Base-by-base conservation (phyloP, 352 stramenopile genomes). In the Hyaloperonospora brassicae region DNA sequence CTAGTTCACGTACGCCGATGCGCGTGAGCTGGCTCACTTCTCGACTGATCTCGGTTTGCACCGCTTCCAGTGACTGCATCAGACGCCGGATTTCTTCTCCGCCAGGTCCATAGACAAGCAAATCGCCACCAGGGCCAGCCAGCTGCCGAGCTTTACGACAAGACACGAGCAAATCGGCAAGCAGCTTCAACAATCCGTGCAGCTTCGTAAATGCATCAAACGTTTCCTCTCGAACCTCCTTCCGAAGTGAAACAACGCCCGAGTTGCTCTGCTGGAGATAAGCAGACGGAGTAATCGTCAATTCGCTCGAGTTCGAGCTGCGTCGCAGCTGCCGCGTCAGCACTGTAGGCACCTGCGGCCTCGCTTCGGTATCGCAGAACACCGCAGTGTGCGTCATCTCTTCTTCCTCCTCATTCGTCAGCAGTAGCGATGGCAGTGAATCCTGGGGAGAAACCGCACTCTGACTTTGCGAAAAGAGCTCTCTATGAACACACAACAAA, bases 31-130 rank as follows among this genome's bases (percentile, higher is more conserved):
- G 76, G 35, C 66, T 87, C 52, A 93, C 77, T 34, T 86, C 62
- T n/a, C 77, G 79, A 49, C 66, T 73, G 24, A 93, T 91, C 43
- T 93, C 83, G 7, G 62, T 47, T 55, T 92, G 79, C 9, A 93
- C 83, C 23, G 81, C 76, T 55, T 93, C 79, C 38, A 89, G 60
- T 10, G 80, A 89, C 48, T 88, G 73, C 83, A 93, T 89, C 47
- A 93, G 62, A 14, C 77, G 68, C 24, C 83, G 83, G 43, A 93
- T 74, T 68, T 87, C 78, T 47, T 93, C 80, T 31, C 83, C 83
- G 57, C 83, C 80, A 54, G 83, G 83, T 36, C 83, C 83, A 48
- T 93, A 93, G 11, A 93, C 80, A 9, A 93, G 66, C 55, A 93
- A 71, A 50, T 93, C 83, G 30, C 83, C 83, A 27, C 83, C 83